phyloP scores from a whole-genome alignment of 1,284 basidiomycete genomes.

The Phlebopus sp. region DNA sequence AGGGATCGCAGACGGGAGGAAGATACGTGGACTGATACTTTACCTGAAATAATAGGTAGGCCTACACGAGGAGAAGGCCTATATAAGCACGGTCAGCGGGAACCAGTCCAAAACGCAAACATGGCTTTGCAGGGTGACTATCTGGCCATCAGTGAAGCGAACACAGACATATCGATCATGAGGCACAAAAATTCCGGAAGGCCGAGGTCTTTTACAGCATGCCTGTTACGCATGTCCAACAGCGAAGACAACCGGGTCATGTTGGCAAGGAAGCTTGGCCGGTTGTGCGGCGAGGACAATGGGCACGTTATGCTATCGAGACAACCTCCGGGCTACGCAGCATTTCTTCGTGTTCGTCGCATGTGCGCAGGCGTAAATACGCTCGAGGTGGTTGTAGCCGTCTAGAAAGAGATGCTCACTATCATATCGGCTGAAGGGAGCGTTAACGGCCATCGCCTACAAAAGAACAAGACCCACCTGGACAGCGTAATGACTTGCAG shows the following conservation, averaged over 20 bases:
- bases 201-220: conserved; percentile 18
- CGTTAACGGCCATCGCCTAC: background rate
- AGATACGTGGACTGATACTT: conserved; percentile 4
- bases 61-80: conserved; percentile 28
- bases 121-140: conserved; percentile 12
- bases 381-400: background rate
- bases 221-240: conserved; percentile 25
- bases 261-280: conserved; percentile 4
- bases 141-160: conserved; percentile 13
- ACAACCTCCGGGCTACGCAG: conserved; percentile 16
- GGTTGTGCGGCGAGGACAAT: conserved; percentile 11
- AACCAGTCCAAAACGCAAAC: conserved; percentile 30
- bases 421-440: background rate
- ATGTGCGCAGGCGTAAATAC: background rate
- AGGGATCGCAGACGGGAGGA: conserved; percentile 8
- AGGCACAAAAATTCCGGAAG: conserved; percentile 15
- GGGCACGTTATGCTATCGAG: conserved; percentile 24
- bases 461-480: no score
- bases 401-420: background rate
- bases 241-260: conserved; percentile 12
- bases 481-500: no score
- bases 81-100: conserved; percentile 22
- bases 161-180: conserved; percentile 19
- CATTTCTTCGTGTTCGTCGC: conserved; percentile 5
- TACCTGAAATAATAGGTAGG: conserved; percentile 22